phyloP scores from a whole-genome alignment of 768 basidiomycete genomes.

The Rhizopogon roseolus region DNA sequence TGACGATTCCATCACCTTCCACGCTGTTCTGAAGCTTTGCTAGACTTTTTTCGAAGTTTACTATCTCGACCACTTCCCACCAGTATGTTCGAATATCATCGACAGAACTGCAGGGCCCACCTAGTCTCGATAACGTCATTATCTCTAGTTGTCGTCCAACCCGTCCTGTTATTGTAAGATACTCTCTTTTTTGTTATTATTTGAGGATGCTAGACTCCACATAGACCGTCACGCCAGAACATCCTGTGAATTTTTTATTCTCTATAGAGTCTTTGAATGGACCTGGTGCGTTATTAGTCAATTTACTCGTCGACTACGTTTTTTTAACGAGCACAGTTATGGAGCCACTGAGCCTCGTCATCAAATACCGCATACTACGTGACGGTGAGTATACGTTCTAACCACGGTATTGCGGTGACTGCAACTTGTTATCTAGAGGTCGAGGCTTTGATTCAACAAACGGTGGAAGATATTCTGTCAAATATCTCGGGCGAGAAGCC shows the following conservation, averaged over 20 bases:
- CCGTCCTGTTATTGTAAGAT: constrained; percentile 42
- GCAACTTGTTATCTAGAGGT: constrained; percentile 46
- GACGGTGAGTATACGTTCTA: constrained; percentile 52
- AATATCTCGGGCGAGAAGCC: constrained; percentile 27
- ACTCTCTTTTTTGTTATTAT: background rate
- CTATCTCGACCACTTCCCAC: constrained; percentile 74
- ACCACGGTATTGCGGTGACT: constrained; percentile 4
- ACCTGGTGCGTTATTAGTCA: constrained; percentile 39
- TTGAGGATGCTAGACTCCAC: constrained; percentile 1
- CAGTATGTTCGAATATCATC: constrained; percentile 75
- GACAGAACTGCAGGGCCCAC: constrained; percentile 46
- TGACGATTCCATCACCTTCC: constrained; percentile 8
- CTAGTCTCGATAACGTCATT: constrained; percentile 43
- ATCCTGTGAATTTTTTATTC: constrained; percentile 78
- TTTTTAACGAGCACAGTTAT: constrained; percentile 38
- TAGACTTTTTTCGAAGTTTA: constrained; percentile 89
- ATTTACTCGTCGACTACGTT: constrained; percentile 5
- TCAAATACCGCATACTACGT: constrained; percentile 74
- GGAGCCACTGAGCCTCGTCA: constrained; percentile 56
- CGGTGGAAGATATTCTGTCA: constrained; percentile 38
- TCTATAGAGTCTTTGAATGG: constrained; percentile 62
- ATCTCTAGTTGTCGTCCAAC: constrained; percentile 45
- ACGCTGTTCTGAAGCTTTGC: background rate
- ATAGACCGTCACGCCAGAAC: constrained; percentile 72
- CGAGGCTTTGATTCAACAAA: constrained; percentile 51